These are phyloP conservation scores for Vanilla planifolia DNA, from an alignment of 106 monocot genomes.

Conservation along the genomic window DNA sequence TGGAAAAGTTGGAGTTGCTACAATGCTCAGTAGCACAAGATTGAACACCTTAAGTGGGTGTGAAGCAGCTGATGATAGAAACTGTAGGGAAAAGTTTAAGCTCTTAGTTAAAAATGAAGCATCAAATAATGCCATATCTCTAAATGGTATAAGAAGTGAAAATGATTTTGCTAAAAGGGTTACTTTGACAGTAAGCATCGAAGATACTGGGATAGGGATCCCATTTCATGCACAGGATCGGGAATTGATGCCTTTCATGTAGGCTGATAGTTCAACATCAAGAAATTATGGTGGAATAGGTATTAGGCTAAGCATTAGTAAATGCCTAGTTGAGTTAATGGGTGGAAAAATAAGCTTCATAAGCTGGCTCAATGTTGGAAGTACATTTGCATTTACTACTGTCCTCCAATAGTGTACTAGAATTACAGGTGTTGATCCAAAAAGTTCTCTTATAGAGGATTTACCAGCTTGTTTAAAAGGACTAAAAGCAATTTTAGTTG, in stretches of 20 bases:
- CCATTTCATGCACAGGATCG: conserved; percentile 66
- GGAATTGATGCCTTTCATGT: conserved; percentile 91
- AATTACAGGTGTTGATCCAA: conserved; percentile 15
- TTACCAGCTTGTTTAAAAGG: conserved; percentile 62
- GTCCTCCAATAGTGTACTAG: conserved; percentile 33
- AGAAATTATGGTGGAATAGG: conserved; percentile 83
- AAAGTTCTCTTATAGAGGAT: conserved; percentile 42
- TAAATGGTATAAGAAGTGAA: conserved; percentile 18
- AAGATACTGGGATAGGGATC: conserved; percentile 86
- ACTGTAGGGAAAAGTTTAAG: conserved; percentile 51
- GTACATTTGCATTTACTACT: conserved; percentile 72
- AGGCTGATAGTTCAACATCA: conserved; percentile 90
- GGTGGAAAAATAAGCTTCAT: conserved; percentile 77
- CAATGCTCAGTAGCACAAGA: neutral
- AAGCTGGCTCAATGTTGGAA: conserved; percentile 59
- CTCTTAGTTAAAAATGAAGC: conserved; percentile 35
- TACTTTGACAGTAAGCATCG: conserved; percentile 55
- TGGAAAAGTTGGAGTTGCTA: conserved; percentile 17
- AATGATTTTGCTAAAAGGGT: conserved; percentile 26
- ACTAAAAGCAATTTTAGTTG: conserved; percentile 52
- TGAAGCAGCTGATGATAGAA: conserved; percentile 35
- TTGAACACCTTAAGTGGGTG: conserved; percentile 64
- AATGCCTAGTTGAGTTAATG: conserved; percentile 77
- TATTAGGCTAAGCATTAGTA: conserved; percentile 86
- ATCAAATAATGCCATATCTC: conserved; percentile 5